Base-by-base conservation (phyloP, 441 rosid genomes). In the Euphorbia corollata region DNA sequence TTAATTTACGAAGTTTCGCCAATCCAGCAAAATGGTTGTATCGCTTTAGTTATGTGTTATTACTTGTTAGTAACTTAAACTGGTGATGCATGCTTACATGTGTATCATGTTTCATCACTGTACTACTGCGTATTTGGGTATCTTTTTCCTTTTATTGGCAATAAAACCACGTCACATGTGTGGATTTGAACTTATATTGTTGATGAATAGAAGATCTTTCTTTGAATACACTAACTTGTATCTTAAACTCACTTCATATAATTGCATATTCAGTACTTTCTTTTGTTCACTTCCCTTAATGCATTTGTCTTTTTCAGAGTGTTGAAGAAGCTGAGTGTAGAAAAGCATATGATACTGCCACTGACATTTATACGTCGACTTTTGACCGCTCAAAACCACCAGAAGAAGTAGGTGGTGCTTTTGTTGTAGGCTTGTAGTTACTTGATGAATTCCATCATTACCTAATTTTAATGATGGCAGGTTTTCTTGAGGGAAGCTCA, bases 321-420 rank as follows among this genome's bases (percentile, higher is more conserved):
- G 99, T 95, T 18, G 99, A 95, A 83, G 99, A 95, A 84, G 84
- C 96, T 16, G 99, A 95, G 76, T 90, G 98, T 67, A 88, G 91
- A 58, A 83, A 83, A 78, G 98, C 99, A 62, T 85, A 82, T 83
- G 98, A 95, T 69, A 81, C 83, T 77, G 99, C 95, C 58, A 65
- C 86, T 0, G 98, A 88, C 73, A 64, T 77, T 50, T 92, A 91
- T 72, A 82, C 71, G 87, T 75, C 89, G 50, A 59, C 80, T 71
- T 88, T 90, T 80, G 87, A 92, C 73, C 85, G 84, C 41, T 81
- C 90, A 67, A 87, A 86, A 77, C 83, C 89, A 12, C 95, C 92
- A 22, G 98, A 90, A 75, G 99, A 95, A 77, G 99, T 90, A 81
- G 83, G 89, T 79, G 61, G 16, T 61, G 60, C 56, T 71, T 41